Base-by-base conservation (phyloP, 805 yeast genomes). In the Scheffersomyces coipomensis region DNA sequence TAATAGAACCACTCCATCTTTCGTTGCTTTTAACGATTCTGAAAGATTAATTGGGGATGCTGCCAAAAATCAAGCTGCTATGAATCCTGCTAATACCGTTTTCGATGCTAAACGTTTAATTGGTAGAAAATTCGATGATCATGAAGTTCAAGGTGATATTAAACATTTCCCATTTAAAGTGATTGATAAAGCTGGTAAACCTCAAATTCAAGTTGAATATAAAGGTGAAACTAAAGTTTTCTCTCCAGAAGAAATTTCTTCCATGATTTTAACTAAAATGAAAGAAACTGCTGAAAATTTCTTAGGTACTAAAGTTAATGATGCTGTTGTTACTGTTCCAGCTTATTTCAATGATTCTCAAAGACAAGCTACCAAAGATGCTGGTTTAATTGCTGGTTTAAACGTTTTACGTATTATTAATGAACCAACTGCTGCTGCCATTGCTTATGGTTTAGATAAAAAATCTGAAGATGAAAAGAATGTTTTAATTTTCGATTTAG, bases 341-440 rank as follows among this genome's bases (percentile, higher is more conserved):
- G 9, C 97, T 47, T 89, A 89, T 75, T 89, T 89, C 79, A 90
- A 90, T 72, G 97, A 89, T 69, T 87, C 97, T 39, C 97, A 90
- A 75, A 86, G 97, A 76, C 97, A 90, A 74, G 97, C 97, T 49
- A 89, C 97, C 63, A 90, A 89, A 78, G 97, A 89, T 69, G 96
- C 97, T 47, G 97, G 97, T 78, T 75, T 85, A 56, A 90, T 89
- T 78, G 95, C 97, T 46, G 97, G 97, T 64, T 78, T 89, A 66
- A 90, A 89, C 71, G 97, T 89, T 47, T 76, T 87, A 70, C 83
- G 97, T 75, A 89, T 89, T 65, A 88, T 90, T 60, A 89, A 89
- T 73, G 97, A 89, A 76, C 97, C 97, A 46, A 56, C 88, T 48
- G 88, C 88, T 44, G 88, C 86, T 70, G 87, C 89, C 68, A 88